These are phyloP conservation scores for Neofusicoccum laricinum DNA, from an alignment of 2,329 filamentous ascomycete genomes.

Conservation along the genomic window DNA sequence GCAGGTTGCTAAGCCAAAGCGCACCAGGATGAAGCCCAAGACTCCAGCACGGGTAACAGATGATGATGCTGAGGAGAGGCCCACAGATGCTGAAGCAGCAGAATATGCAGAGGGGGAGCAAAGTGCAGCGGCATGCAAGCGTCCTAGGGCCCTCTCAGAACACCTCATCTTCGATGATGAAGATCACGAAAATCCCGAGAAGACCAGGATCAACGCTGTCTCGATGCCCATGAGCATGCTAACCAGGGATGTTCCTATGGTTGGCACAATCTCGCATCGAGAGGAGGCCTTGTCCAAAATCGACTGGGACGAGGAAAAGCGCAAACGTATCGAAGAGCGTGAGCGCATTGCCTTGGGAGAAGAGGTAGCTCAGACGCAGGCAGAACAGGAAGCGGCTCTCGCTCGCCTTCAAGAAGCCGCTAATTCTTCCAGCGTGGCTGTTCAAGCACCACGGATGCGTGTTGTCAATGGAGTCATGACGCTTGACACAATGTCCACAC, in stretches of 20 bases:
- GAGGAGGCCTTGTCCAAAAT: conserved; percentile 71
- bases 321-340: conserved; percentile 36
- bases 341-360: conserved; percentile 21
- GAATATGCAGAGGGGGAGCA: not conserved
- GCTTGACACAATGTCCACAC: conserved; percentile 64
- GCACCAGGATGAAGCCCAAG: not conserved
- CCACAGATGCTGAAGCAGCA: not conserved
- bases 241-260: conserved; percentile 59
- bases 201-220: conserved; percentile 58
- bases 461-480: conserved; percentile 72
- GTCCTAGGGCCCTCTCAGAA: not conserved
- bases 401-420: conserved; percentile 21
- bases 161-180: conserved; percentile 13
- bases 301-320: conserved; percentile 52
- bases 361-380: conserved; percentile 16
- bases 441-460: conserved; percentile 55
- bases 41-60: not conserved
- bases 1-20: not conserved
- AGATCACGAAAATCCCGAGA: conserved; percentile 34
- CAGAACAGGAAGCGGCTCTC: conserved; percentile 22
- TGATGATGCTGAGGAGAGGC: not conserved
- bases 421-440: conserved; percentile 21
- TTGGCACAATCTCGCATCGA: conserved; percentile 72
- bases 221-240: conserved; percentile 71
- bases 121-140: not conserved